These are phyloP conservation scores for Boletus rubescentipes DNA, from an alignment of 768 basidiomycete genomes.

Conservation along the genomic window DNA sequence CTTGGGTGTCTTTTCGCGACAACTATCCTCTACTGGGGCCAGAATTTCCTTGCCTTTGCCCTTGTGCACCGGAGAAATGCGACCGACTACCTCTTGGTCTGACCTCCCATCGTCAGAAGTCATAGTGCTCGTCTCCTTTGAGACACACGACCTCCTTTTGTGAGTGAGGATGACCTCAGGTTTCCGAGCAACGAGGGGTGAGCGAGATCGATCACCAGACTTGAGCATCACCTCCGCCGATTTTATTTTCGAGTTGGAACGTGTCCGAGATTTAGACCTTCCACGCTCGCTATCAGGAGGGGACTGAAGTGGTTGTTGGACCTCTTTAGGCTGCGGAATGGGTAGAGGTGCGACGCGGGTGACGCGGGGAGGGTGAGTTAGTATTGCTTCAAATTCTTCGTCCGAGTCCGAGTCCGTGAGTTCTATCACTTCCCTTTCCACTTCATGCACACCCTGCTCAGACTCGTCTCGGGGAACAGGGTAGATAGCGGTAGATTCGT, in stretches of 20 bases:
- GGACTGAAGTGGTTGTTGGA: constrained; percentile 12
- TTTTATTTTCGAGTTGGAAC: constrained; percentile 4
- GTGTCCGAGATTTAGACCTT: constrained; percentile 9
- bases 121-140: background rate
- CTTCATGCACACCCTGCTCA: constrained; percentile 14
- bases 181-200: constrained; percentile 8
- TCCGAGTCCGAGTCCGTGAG: constrained; percentile 30
- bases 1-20: constrained; percentile 12
- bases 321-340: background rate
- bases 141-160: constrained; percentile 1
- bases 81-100: constrained; percentile 2
- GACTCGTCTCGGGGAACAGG: constrained; percentile 21
- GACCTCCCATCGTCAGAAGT: background rate
- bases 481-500: constrained; percentile 43
- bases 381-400: constrained; percentile 28
- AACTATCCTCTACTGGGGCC: background rate
- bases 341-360: constrained; percentile 6
- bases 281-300: constrained; percentile 17
- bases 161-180: constrained; percentile 8
- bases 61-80: constrained; percentile 1
- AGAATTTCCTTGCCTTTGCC: constrained; percentile 20
- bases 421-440: constrained; percentile 25
- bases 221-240: background rate
- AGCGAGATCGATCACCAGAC: constrained; percentile 1
- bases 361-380: constrained; percentile 24